phyloP scores from a whole-genome alignment of 1,139 yeast genomes.

The Candida frijolesensis region DNA sequence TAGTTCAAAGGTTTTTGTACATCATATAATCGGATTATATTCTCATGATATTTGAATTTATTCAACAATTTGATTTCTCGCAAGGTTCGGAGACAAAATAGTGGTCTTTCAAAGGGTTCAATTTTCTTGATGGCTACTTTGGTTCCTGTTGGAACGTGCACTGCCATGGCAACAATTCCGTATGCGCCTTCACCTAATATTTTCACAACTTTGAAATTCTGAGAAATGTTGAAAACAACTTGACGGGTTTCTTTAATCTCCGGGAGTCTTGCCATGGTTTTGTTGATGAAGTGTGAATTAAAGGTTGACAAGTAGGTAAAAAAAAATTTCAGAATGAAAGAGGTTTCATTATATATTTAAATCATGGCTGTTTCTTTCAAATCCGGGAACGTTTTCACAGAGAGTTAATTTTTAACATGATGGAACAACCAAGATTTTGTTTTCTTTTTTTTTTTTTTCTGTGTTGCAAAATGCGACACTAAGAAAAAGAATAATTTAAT shows the following conservation, averaged over 20 bases:
- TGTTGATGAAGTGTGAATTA: neutral
- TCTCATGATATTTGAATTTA: constrained; percentile 82
- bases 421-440: neutral
- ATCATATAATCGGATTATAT: constrained; percentile 86
- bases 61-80: constrained; percentile 86
- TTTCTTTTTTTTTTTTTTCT: neutral
- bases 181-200: constrained; percentile 98
- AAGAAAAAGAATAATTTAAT: neutral
- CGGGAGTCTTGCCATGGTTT: constrained; percentile 2
- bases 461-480: constrained; percentile 2
- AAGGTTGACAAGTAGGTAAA: neutral
- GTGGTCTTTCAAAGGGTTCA: constrained; percentile 88
- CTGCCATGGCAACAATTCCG: constrained; percentile 92
- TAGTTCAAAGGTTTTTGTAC: constrained; percentile 83
- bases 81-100: constrained; percentile 88
- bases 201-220: constrained; percentile 76
- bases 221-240: constrained; percentile 83
- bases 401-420: constrained; percentile 2
- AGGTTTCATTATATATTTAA: neutral
- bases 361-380: neutral
- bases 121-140: constrained; percentile 95
- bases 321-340: neutral
- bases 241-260: constrained; percentile 30
- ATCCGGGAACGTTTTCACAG: neutral
- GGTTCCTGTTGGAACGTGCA: constrained; percentile 84